These are phyloP conservation scores for Chaetomium sp. DNA, from an alignment of 2,329 filamentous ascomycete genomes.

Conservation along the genomic window DNA sequence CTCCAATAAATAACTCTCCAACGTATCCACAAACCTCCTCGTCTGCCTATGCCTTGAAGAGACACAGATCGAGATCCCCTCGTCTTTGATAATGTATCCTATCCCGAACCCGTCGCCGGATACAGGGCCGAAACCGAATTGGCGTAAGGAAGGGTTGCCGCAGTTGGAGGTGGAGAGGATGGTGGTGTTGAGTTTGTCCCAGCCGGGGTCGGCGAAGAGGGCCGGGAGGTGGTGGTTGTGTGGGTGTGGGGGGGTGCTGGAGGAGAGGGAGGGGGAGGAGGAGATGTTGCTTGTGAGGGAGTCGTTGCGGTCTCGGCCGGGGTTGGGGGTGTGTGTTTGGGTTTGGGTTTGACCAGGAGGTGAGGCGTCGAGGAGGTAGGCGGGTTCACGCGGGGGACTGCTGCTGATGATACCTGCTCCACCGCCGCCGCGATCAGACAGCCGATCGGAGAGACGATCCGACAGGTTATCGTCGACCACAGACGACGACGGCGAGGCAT, in stretches of 20 bases:
- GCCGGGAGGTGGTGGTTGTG: slow-evolving; percentile 53
- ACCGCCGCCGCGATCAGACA: slow-evolving; percentile 42
- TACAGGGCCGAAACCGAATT: slow-evolving; percentile 95
- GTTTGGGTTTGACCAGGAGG: slow-evolving; percentile 19
- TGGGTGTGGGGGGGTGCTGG: slow-evolving; percentile 3
- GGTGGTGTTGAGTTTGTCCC: slow-evolving; percentile 92
- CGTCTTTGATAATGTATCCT: slow-evolving; percentile 98
- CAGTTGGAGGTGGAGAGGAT: slow-evolving; percentile 98
- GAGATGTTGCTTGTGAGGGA: slow-evolving; percentile 34
- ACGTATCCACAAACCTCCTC: slow-evolving; percentile 76
- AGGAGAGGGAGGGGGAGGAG: slow-evolving; percentile 37
- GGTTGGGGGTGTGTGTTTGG: slow-evolving; percentile 27
- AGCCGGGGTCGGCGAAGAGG: slow-evolving; percentile 81
- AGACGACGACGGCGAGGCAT: too few species aligned
- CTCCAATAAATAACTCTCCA: slow-evolving; percentile 87
- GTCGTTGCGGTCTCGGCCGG: slow-evolving; percentile 49
- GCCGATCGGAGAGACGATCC: slow-evolving; percentile 15
- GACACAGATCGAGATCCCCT: slow-evolving; percentile 83
- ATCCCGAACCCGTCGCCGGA: slow-evolving; percentile 94
- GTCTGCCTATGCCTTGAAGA: slow-evolving; percentile 93
- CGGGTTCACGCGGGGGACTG: slow-evolving; percentile 46
- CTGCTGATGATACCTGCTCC: slow-evolving; percentile 35
- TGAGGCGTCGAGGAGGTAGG: slow-evolving; percentile 28
- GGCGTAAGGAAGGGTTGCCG: slow-evolving; percentile 86
- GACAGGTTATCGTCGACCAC: slow-evolving; percentile 30